Evolutionary conservation across 805 yeast genomes (phyloP), one percentile per base, ranked within the genome.

Genomic region (Wickerhamiella kazuoi): DNA sequence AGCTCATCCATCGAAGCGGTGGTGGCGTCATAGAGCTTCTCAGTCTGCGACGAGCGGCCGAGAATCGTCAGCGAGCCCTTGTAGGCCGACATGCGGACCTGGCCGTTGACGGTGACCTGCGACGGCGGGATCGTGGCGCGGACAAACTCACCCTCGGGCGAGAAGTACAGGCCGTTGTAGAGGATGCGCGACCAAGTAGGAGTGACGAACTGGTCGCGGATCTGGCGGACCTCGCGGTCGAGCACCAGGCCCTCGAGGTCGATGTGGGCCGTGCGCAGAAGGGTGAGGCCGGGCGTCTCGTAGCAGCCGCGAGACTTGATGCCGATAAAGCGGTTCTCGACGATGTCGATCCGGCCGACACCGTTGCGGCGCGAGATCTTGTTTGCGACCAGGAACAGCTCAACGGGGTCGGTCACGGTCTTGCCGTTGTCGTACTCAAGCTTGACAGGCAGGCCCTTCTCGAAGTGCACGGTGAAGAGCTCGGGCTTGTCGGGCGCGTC

Each of bases 1-100:
- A 90, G 76, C 67, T 90, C 98, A 64, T 90, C 98, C 98, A 90
- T 90, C 11, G 97, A 87, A 14, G 96, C 86, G 64, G 87, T 96
- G 41, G 95, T 83, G 48, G 94, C 94, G 61, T 90, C 96, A 64
- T 90, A 90, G 51, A 90, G 74, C 67, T 84, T 87, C 68, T 90
- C 98, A 45, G 97, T 84, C 48, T 78, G 78, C 20, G 95, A 83
- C 46, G 77, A 84, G 72, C 98, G 83, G 60, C 98, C 98, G 57
- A 86, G 72, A 50, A 87, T 73, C 42, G 68, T 65, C 50, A 83
- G 63, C 46, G 75, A 67, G 52, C 98, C 98, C 72, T 90, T 90
- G 76, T 87, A 90, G 49, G 79, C 76, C 57, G 84, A 72, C 47
- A 86, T 78, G 70, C 97, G 81, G 51, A 90, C 98, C 50, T 76